phyloP scores from a whole-genome alignment of 768 basidiomycete genomes.

The Candolleomyces efflorescens region DNA sequence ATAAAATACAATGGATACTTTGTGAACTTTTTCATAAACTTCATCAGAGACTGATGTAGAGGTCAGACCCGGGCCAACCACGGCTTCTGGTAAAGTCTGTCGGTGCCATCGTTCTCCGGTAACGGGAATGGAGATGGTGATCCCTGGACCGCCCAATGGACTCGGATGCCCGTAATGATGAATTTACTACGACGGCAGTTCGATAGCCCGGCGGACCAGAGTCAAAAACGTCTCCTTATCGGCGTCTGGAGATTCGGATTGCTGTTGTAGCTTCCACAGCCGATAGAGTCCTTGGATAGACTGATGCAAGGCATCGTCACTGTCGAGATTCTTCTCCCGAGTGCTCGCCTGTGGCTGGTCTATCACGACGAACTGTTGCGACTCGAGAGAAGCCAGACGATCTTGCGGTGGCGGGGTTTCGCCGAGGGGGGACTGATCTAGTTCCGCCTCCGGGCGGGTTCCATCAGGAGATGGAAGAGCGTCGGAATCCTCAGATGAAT shows the following conservation, averaged over 20 bases:
- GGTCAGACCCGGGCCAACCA: too few relatives aligned
- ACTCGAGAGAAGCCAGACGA: conserved; percentile 12
- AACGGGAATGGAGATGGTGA: too few relatives aligned
- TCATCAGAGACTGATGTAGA: too few relatives aligned
- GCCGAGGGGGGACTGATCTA: background rate
- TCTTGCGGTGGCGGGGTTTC: background rate
- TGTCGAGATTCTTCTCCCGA: background rate
- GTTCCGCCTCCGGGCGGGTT: conserved; percentile 11
- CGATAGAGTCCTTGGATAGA: conserved; percentile 53
- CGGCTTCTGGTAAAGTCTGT: too few relatives aligned
- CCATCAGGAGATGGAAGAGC: conserved; percentile 10
- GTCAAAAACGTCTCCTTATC: conserved; percentile 34
- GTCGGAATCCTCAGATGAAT: conserved; percentile 18
- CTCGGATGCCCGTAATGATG: too few relatives aligned
- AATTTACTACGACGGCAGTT: conserved; percentile 3
- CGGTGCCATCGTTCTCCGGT: too few relatives aligned
- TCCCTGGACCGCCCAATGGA: too few relatives aligned
- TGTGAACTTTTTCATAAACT: too few relatives aligned
- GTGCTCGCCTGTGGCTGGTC: conserved; percentile 7
- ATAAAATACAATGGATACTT: too few relatives aligned
- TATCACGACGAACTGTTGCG: conserved; percentile 8
- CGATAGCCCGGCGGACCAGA: conserved; percentile 31
- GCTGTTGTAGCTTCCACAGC: conserved; percentile 49
- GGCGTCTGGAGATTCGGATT: conserved; percentile 10
- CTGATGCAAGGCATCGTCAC: conserved; percentile 41